Evolutionary conservation across 2,329 filamentous ascomycete genomes (phyloP), one percentile per base, ranked within the genome.

Genomic region (Hymenoscyphus scutula): DNA sequence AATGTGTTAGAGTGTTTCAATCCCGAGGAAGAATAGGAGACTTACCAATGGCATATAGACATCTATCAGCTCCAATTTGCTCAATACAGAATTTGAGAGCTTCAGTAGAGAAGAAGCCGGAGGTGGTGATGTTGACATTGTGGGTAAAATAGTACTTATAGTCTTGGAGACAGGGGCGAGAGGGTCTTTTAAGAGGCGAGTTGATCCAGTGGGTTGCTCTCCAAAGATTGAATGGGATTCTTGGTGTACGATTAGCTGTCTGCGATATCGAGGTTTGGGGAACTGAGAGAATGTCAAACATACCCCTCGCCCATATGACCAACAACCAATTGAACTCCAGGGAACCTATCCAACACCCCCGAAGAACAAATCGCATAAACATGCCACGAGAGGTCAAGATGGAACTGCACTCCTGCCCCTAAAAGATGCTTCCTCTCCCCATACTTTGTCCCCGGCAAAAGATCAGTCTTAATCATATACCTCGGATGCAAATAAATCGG

Each of bases 401-500:
- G 77, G 62, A 77, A 77, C 63, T 75, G 73, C 32, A 77, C 74
- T 0, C 70, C 75, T 1, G 74, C 76, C 0, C 76, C 75, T 0
- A 77, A 62, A 4, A 77, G 66, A 45, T 77, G 76, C 57, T 67
- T 73, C 32, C 75, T 66, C 2, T 62, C 56, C 1, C 72, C 73
- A 59, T 75, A 76, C 64, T 66, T 68, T 19, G 65, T 67, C 2
- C 67, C 69, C 3, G 60, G 37, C 23, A 67, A 56, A 17, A 76
- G 60, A 27, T 77, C 75, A 15, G 59, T 59, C 37, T 64, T 59
- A 17, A 65, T 67, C 17, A 53, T 23, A 60, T 65, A 67, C 58
- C 82, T 32, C 73, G 74, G 85, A 72, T 89, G 86, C 0, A 89
- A 77, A 69, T 88, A 89, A 56, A 89, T 79, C 0, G 85, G 85